Evolutionary conservation across 495 filamentous ascomycete species (phyloP), one percentile per base, ranked within the genome.

Genomic region (Cudoniella acicularis): DNA sequence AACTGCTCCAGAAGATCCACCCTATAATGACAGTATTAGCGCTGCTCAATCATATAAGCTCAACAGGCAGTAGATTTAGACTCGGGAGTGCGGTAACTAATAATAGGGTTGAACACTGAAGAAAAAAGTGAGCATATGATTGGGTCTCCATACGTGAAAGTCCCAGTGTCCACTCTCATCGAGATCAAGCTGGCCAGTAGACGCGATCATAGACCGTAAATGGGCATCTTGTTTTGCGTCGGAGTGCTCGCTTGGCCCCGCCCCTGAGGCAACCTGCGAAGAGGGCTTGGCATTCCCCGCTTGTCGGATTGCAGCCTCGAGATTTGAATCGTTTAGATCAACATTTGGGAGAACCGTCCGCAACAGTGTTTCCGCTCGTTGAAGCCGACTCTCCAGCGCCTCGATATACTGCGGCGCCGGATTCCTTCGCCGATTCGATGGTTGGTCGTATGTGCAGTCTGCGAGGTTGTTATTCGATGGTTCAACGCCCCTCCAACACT

Each of bases 401-500:
- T 98, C 94, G 64, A 97, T 88, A 71, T 96, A 96, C 69, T 96
- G 91, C 40, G 94, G 94, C 26, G 91, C 88, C 30, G 94, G 93
- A 67, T 97, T 98, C 66, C 94, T 88, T 64, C 93, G 83, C 52
- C 94, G 85, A 69, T 97, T 97, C 27, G 94, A 98, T 16, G 94
- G 94, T 65, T 98, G 95, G 65, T 98, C 95, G 74, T 96, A 98
- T 3, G 94, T 96, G 72, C 94, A 98, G 58, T 98, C 94, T 98
- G 68, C 11, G 17, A 17, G 48, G 22, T 16, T 21, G 30, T 59
- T 40, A 59, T 20, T 57, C 8, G 8, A 49, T 41, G 13, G 1
- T 20, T 13, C 17, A 47, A n/a, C 3, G 50, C 42, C 23, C 20
- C 48, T 25, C 48, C n/a, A 24, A 6, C 3, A 50, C 9, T 13